These are phyloP conservation scores for Leccinellum luteum DNA, from an alignment of 768 basidiomycete species.

Conservation along the genomic window DNA sequence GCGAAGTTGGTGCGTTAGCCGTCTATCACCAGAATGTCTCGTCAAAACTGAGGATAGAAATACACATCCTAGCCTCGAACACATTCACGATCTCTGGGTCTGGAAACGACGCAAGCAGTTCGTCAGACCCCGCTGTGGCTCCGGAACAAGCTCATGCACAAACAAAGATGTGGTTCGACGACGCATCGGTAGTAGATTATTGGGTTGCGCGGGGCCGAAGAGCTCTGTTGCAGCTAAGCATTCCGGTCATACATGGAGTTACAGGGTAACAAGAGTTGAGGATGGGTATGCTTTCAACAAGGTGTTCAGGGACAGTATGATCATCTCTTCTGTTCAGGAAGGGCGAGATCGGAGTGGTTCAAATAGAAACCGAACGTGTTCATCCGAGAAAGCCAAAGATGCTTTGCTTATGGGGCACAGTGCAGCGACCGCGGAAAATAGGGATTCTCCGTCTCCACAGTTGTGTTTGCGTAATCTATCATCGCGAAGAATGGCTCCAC, in stretches of 20 bases:
- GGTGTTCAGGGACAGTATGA: neutral
- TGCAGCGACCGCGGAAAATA: neutral
- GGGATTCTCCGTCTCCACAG: neutral
- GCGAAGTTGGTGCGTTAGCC: neutral
- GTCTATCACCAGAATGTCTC: neutral
- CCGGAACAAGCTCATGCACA: conserved; percentile 5
- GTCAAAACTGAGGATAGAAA: neutral
- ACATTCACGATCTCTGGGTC: neutral
- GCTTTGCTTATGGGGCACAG: neutral
- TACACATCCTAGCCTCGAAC: neutral
- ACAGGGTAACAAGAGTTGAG: conserved; percentile 12
- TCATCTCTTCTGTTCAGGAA: neutral
- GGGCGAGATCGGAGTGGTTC: neutral
- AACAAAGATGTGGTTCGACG: conserved; percentile 52
- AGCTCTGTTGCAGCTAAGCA: conserved; percentile 47
- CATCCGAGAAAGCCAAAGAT: neutral
- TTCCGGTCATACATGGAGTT: conserved; percentile 47
- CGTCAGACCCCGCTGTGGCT: conserved; percentile 2
- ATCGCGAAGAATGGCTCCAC: too few species aligned
- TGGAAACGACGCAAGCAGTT: conserved; percentile 17
- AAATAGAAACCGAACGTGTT: neutral
- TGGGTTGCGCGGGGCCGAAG: conserved; percentile 55
- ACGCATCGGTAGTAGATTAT: conserved; percentile 36
- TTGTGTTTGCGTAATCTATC: neutral
- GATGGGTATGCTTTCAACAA: neutral